Evolutionary conservation across 768 basidiomycete species (phyloP), one percentile per base, ranked within the genome.

Genomic region (Termitomyces sp.): DNA sequence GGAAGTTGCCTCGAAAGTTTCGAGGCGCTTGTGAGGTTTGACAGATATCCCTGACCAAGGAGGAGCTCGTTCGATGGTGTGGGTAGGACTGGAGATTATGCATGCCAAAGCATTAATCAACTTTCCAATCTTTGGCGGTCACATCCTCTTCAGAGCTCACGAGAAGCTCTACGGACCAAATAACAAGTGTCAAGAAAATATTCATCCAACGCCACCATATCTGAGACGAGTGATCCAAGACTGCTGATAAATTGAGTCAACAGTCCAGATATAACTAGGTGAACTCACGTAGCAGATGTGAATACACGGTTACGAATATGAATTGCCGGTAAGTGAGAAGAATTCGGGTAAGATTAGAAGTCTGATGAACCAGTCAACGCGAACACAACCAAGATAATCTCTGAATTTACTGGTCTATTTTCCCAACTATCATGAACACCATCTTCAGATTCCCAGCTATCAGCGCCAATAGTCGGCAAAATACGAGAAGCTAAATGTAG

Each of bases 201-300:
- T 91, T 91, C 77, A 88, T 87, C 91, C 92, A 93, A 60, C 92
- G 82, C 89, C 92, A 93, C 92, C 92, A 94, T 49, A 93, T 84
- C 67, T 93, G 92, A n/a, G 90, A 91, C 20, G 91, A 89, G 66
- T 91, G 88, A 65, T 94, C 92, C 53, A 94, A 76, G 45, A 94
- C 92, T 93, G 53, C 5, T 46, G 34, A 64, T 45, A n/a, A 12
- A 55, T 61, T 32, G 46, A 33, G 50, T 30, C 30, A 18, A 18
- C 26, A 16, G 16, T 27, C 12, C 40, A 44, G 10, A 18, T 24
- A 22, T 42, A 36, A 33, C 20, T 55, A n/a, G n/a, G 46, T 13
- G 49, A 5, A 80, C 91, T 67, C 65, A 94, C 92, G 76, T 18
- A 95, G 79, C 5, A 95, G 75, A 68, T 95, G 90, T 0, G 93